A percentile compares a stretch with the other conserved stretches of the same genome.
Evolutionary conservation across 495 filamentous ascomycete species (phyloP).

Genomic region (Cenococcum geophilum): DNA sequence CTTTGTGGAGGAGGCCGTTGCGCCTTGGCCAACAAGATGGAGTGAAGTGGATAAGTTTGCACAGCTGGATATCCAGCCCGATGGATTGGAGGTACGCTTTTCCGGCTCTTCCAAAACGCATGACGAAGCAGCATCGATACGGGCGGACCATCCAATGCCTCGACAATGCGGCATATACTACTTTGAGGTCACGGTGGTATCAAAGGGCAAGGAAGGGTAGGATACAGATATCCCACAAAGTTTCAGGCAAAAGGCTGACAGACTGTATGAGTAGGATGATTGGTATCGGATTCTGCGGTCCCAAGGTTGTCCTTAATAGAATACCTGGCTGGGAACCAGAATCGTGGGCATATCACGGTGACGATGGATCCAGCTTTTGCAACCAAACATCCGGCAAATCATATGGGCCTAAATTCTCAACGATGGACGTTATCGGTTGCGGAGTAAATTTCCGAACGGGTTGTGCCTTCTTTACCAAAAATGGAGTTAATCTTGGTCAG

Average conservation of each 20-base stretch:
- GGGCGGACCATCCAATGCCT: constrained; percentile 88
- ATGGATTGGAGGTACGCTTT: constrained; percentile 77
- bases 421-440: constrained; percentile 82
- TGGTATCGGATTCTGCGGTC: constrained; percentile 78
- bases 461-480: constrained; percentile 93
- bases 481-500: constrained; percentile 68
- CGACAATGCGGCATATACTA: constrained; percentile 91
- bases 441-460: constrained; percentile 86
- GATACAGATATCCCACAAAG: constrained; percentile 32
- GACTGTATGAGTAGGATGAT: constrained; percentile 52
- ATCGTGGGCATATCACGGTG: constrained; percentile 96
- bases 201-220: constrained; percentile 82
- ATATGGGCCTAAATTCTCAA: constrained; percentile 68
- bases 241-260: constrained; percentile 21
- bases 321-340: constrained; percentile 93
- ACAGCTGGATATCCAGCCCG: constrained; percentile 66
- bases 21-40: constrained; percentile 76
- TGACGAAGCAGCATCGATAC: constrained; percentile 78
- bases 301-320: constrained; percentile 67
- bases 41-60: constrained; percentile 66
- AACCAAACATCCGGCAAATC: constrained; percentile 65
- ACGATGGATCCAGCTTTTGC: constrained; percentile 85
- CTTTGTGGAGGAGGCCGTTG: constrained; percentile 48
- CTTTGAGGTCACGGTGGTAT: constrained; percentile 84
- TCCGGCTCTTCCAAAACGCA: constrained; percentile 52